Evolutionary conservation across 352 stramenopile genomes (phyloP).

Genomic region (Globisporangium sylvaticum): DNA sequence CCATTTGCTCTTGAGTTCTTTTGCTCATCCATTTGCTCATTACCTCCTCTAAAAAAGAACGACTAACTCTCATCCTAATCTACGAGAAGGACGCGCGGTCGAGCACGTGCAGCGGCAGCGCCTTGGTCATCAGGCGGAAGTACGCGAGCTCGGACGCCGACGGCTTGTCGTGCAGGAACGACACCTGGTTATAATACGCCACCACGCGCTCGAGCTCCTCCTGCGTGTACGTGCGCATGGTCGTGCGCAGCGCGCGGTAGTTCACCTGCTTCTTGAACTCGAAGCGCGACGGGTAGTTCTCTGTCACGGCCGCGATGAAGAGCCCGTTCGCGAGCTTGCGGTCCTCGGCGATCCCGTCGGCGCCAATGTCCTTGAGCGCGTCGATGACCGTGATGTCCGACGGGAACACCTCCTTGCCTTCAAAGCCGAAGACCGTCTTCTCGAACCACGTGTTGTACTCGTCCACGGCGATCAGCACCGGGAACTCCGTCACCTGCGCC

Average conservation of each 20-base stretch:
- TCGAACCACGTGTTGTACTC: slow-evolving; percentile 89
- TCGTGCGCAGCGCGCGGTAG: slow-evolving; percentile 67
- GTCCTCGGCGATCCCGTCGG: slow-evolving; percentile 49
- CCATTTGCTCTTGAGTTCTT: background rate
- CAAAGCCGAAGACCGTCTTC: slow-evolving; percentile 85
- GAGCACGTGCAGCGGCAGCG: slow-evolving; percentile 71
- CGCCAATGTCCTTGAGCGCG: slow-evolving; percentile 63
- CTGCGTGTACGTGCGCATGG: slow-evolving; percentile 74
- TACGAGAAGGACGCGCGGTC: slow-evolving; percentile 85
- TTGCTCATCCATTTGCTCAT: background rate
- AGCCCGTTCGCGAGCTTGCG: slow-evolving; percentile 77
- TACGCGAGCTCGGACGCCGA: slow-evolving; percentile 69
- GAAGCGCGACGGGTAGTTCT: slow-evolving; percentile 77
- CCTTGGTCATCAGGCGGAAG: slow-evolving; percentile 86
- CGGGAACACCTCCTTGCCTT: slow-evolving; percentile 66
- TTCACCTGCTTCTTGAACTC: slow-evolving; percentile 83
- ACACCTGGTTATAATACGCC: slow-evolving; percentile 84
- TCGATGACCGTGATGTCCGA: slow-evolving; percentile 82
- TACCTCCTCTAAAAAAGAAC: slow-evolving; percentile 7
- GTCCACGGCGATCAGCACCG: slow-evolving; percentile 83
- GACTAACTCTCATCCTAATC: slow-evolving; percentile 1
- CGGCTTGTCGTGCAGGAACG: slow-evolving; percentile 42
- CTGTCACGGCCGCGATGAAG: slow-evolving; percentile 75
- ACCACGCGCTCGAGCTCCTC: slow-evolving; percentile 73
- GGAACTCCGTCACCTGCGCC: slow-evolving; percentile 75